Evolutionary conservation across 2,329 filamentous ascomycete species (phyloP), one percentile per base, ranked within the genome.

Genomic region (Fusarium torreyae): DNA sequence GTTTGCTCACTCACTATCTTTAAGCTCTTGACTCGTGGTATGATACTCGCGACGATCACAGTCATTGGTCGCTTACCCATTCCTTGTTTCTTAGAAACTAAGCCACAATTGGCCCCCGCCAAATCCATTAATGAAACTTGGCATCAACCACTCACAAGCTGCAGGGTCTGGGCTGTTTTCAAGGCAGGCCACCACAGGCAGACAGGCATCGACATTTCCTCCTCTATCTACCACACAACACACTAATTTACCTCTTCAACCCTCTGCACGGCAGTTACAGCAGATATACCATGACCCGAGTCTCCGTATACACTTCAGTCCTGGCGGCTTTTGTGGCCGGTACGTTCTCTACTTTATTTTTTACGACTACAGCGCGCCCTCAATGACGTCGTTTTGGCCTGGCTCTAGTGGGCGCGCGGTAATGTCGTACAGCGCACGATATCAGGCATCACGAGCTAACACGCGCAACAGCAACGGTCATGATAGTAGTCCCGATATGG

Each of bases 401-500:
- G 28, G 28, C 28, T 31, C 28, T 31, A 31, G 28, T 64, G 64
- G 54, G 22, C 40, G 17, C 42, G 34, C 17, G 39, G 40, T 26
- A 22, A 38, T 24, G 36, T 44, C 34, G 24, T 33, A 50, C 38
- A 50, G 22, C 24, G 36, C 39, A 48, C 38, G 24, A 39, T n/a
- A 38, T 51, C 36, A n/a, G 56, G 40, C 22, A 60, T 22, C 44
- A 33, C 18, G 28, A 69, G 57, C 79, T 83, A 74, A 84, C 77
- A 57, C 46, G 36, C 55, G 51, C 46, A 65, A 50, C 55, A 93
- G 92, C 91, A 59, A 92, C 90, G 31, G 86, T 86, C 65, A 88
- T 94, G 85, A 92, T 91, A 24, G 83, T 94, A 54, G 84, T 88
- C 40, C 87, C 91, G 56, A 91, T 93, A 71, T 81, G 88, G 63